Evolutionary conservation across 768 basidiomycete genomes (phyloP), one percentile per base, ranked within the genome.

Genomic region (Boletus reticuloceps): DNA sequence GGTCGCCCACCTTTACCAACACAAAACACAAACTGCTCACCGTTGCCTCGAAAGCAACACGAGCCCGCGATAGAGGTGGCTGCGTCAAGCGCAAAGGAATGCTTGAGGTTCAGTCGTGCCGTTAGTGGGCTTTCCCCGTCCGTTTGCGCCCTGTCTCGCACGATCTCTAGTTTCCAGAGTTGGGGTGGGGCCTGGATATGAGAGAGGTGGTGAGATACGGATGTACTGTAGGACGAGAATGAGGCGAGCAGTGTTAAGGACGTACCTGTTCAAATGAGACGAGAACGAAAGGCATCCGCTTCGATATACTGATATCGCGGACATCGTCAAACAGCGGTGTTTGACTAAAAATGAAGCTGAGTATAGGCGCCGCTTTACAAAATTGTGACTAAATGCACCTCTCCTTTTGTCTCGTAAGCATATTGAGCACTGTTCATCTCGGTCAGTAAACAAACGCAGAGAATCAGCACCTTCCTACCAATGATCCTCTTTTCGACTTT

Each of bases 41-140:
- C 83, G 53, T 76, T 81, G 17, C 90, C 91, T 27, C 88, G 89
- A 58, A 92, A 90, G 67, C 89, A 88, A 58, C 87, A 88, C 9
- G 86, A 83, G 0, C 91, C 91, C 0, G 88, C 85, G 63, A 91
- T 89, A 56, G 88, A 82, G 25, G 87, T 85, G 11, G 76, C 62
- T 4, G 69, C 70, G 63, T 84, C 88, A 11, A 88, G 85, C 27
- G 55, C 59, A 77, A 89, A 91, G 0, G 88, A 85, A 58, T 89
- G 88, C 47, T 84, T 83, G 37, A 77, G 70, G 25, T 51, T 59
- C 19, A 71, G 55, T 25, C 69, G 66, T 6, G 61, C 59, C n/a
- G 58, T 60, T 64, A 54, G 17, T 17, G 52, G 47, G 8, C 53
- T 54, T 12, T 19, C 34, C 1, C 59, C 51, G 37, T 72, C 71